Base-by-base conservation (phyloP, 768 basidiomycete genomes). In the Xanthoconium stramineum region DNA sequence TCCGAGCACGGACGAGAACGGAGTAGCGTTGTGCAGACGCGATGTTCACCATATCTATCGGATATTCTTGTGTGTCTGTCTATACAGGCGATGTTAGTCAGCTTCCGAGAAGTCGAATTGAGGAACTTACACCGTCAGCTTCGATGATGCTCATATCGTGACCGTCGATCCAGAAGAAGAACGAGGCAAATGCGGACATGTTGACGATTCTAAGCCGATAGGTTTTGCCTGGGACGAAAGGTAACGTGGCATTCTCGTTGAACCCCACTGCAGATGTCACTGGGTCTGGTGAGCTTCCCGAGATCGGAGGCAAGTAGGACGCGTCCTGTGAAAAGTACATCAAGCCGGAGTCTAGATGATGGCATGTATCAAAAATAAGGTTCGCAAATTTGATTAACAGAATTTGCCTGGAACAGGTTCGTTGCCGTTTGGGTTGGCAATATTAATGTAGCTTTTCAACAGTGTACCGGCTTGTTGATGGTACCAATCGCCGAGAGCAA, bases 11-110 rank as follows among this genome's bases (percentile, higher is more conserved):
- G 50, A 99, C 91, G 35, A 98, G 84, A 39, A 99, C 77, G 0
- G 94, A 95, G 72, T 96, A 97, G n/a, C 96, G 85, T 71, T 98
- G 96, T 0, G 94, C 94, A 32, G 89, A 93, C 13, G 91, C 79
- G 54, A 98, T 55, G 43, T 83, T 80, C 48, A 98, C 64, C 37
- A 88, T 70, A 67, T 91, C 88, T 59, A 86, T 85, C 0, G 85
- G 80, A 39, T 75, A 88, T 58, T 86, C 85, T 66, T 89, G 80
- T 3, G 86, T 79, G 74, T 98, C 96, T 1, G 83, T 89, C 85
- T 90, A 57, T 9, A 57, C n/a, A n/a, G 15, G n/a, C n/a, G 19
- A 17, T 24, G 0, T 24, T 29, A 38, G 52, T 52, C 50, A 40
- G 56, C 24, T 24, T 8, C 28, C 15, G 38, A 17, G 52, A 3